phyloP scores from a whole-genome alignment of 139 green algal genomes.

The Chlamydomonas sp. region DNA sequence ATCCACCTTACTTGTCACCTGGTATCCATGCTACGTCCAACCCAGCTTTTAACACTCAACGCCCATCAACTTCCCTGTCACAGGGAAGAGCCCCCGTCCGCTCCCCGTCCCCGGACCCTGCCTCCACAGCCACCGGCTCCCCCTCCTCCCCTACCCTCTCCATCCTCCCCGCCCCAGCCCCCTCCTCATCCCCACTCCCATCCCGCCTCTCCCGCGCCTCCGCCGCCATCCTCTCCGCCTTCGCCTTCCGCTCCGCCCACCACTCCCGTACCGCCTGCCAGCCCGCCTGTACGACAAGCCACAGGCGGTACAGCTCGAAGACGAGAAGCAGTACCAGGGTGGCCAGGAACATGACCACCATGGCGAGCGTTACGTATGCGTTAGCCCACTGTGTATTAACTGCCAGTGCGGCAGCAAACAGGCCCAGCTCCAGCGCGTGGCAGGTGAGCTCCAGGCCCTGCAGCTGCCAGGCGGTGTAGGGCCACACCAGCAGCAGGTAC shows the following conservation, averaged over 20 bases:
- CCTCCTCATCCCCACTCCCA: no score
- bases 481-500: slow-evolving; percentile 3
- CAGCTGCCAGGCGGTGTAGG: neutral
- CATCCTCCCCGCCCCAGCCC: no score
- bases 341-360: neutral
- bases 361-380: neutral
- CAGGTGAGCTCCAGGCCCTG: neutral
- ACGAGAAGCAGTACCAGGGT: neutral
- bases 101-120: no score
- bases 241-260: neutral
- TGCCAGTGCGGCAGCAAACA: neutral
- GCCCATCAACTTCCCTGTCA: no score
- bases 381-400: neutral
- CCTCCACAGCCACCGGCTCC: no score
- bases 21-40: no score
- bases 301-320: slow-evolving; percentile 5
- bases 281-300: neutral
- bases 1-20: no score
- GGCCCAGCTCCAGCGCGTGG: neutral
- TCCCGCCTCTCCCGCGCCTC: no score
- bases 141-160: no score
- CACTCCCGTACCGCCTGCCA: neutral
- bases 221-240: no score
- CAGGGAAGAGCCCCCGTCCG: no score
- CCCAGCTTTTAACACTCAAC: no score